Conservation (phyloP, 2,329 filamentous ascomycete species). For the Fusarium musae region DNA sequence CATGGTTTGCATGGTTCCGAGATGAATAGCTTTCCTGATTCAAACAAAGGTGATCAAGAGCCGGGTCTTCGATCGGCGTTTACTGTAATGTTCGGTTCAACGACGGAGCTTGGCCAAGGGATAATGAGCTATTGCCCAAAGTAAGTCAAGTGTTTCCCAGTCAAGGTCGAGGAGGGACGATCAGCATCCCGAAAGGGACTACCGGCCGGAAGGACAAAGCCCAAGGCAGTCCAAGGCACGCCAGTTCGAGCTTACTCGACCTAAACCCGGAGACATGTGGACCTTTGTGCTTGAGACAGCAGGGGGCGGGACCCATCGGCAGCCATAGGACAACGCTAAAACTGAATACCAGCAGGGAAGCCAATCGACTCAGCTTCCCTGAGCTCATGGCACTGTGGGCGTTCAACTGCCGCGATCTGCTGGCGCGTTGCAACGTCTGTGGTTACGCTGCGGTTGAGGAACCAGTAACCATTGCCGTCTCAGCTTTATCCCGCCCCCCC, state of each 20-base stretch:
- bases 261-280: conserved; percentile 44
- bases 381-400: conserved; percentile 37
- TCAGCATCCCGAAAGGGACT: conserved; percentile 44
- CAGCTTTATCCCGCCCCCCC: conserved; percentile 13
- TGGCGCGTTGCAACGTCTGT: conserved; percentile 40
- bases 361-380: conserved; percentile 38
- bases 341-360: conserved; percentile 34
- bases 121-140: conserved; percentile 38
- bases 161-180: conserved; percentile 40
- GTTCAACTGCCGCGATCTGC: conserved; percentile 45
- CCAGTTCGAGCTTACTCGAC: conserved; percentile 38
- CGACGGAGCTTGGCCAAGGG: conserved; percentile 30
- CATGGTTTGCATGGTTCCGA: conserved; percentile 38
- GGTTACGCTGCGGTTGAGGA: conserved; percentile 38
- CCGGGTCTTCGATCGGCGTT: conserved; percentile 50
- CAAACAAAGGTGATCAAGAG: conserved; percentile 39
- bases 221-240: conserved; percentile 36
- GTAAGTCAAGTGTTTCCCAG: conserved; percentile 40
- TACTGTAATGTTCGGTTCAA: conserved; percentile 36
- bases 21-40: conserved; percentile 40
- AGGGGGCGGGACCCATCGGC: conserved; percentile 46
- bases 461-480: conserved; percentile 29
- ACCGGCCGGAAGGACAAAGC: conserved; percentile 42
- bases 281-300: conserved; percentile 29
- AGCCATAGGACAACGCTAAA: conserved; percentile 43